phyloP scores from a whole-genome alignment of 2,329 filamentous ascomycete genomes.

The Sodiomyces alkalinus region DNA sequence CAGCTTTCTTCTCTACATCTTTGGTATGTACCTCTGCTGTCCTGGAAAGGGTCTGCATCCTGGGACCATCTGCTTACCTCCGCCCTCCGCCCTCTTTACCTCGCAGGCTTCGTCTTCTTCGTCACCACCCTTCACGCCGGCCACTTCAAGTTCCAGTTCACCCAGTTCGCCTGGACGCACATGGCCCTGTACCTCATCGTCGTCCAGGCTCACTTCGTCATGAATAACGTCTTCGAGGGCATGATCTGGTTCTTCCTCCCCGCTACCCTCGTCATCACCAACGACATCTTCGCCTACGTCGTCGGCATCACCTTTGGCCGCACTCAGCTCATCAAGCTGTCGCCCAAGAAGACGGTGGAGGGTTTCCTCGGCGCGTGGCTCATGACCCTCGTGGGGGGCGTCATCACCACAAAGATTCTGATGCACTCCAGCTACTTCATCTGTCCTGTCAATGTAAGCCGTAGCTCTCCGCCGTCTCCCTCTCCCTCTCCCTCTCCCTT shows the following conservation, averaged over 20 bases:
- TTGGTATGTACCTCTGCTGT: conserved; percentile 58
- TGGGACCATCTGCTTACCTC: too few species aligned
- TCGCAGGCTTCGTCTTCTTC: conserved; percentile 87
- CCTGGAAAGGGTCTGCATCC: too few species aligned
- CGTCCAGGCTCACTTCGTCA: conserved; percentile 95
- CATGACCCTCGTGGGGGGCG: conserved; percentile 79
- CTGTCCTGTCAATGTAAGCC: conserved; percentile 76
- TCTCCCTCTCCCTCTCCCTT: not conserved
- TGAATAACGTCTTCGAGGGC: conserved; percentile 99
- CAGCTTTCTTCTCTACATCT: conserved; percentile 94
- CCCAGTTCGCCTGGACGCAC: conserved; percentile 97
- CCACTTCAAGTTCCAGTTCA: conserved; percentile 97
- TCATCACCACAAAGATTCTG: conserved; percentile 67
- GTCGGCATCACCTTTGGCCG: conserved; percentile 94
- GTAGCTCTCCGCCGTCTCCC: not conserved
- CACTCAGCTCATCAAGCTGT: conserved; percentile 94
- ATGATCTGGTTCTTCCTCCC: conserved; percentile 99
- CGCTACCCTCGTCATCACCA: conserved; percentile 87
- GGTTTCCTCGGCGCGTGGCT: conserved; percentile 95
- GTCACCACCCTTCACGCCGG: conserved; percentile 88
- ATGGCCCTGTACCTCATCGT: conserved; percentile 98
- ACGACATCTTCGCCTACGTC: conserved; percentile 97
- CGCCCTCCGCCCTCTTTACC: too few species aligned
- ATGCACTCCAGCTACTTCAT: conserved; percentile 94
- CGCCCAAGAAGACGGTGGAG: conserved; percentile 97